A percentile compares a stretch with the other conserved stretches of the same genome.
Conservation (phyloP, 306 rosid genomes). For the Senna siamea region DNA sequence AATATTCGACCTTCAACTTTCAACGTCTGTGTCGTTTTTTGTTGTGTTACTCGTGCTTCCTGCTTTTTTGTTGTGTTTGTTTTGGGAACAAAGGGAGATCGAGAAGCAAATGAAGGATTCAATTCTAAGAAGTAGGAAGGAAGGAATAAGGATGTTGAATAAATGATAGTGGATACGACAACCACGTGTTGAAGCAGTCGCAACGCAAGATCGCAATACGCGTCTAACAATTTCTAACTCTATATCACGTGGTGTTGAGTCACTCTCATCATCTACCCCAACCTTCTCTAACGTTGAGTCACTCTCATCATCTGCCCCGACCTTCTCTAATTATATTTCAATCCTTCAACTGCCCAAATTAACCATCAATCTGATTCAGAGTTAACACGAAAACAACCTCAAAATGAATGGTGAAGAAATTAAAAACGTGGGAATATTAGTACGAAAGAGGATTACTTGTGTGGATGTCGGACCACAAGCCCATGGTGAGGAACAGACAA, state of each 20-base stretch:
- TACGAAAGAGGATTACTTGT: background rate
- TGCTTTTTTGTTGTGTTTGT: too few relatives aligned
- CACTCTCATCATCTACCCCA: background rate
- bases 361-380: too few relatives aligned
- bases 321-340: background rate
- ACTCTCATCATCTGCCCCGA: background rate
- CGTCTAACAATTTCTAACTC: background rate
- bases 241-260: background rate
- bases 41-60: background rate
- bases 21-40: background rate
- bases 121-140: too few relatives aligned
- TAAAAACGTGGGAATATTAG: background rate
- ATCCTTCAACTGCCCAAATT: too few relatives aligned
- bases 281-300: background rate
- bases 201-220: background rate
- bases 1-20: conserved; percentile 14
- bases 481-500: too few relatives aligned
- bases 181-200: too few relatives aligned
- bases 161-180: too few relatives aligned
- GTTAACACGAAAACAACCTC: too few relatives aligned
- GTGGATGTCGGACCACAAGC: background rate
- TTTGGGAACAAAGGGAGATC: too few relatives aligned
- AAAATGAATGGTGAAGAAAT: background rate
- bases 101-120: too few relatives aligned
- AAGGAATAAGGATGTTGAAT: too few relatives aligned